Conservation (phyloP, 2,329 filamentous ascomycete genomes). For the Diaporthe helianthi region DNA sequence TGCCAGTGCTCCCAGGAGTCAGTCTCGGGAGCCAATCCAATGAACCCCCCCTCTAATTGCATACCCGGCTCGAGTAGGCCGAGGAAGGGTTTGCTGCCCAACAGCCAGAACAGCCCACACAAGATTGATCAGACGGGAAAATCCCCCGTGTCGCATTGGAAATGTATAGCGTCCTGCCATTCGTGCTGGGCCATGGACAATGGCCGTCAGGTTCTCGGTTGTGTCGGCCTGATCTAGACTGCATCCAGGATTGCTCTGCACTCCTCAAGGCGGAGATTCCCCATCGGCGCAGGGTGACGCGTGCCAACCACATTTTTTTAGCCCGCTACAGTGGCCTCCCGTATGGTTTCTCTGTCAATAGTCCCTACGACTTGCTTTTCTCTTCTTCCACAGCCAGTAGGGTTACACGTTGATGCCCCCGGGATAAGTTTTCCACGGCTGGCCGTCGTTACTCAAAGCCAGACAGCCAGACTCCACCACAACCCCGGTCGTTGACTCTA, state of each 20-base stretch:
- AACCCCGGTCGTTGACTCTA: neutral
- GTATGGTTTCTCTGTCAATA: neutral
- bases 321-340: neutral
- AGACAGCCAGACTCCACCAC: neutral
- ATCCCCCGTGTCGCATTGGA: neutral
- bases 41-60: conserved; percentile 17
- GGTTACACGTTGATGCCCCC: neutral
- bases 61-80: neutral
- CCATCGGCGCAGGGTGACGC: neutral
- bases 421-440: neutral
- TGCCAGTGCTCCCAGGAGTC: neutral
- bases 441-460: neutral
- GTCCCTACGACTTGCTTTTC: conserved; percentile 3
- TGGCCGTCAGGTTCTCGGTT: too few relatives aligned
- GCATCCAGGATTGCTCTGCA: conserved; percentile 4
- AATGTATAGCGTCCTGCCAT: neutral
- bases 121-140: neutral
- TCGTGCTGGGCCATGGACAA: neutral
- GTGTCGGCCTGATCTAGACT: conserved; percentile 1
- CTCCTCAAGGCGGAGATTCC: neutral
- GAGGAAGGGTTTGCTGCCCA: neutral
- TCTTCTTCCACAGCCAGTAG: neutral
- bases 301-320: neutral
- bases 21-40: neutral
- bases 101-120: neutral